phyloP scores from a whole-genome alignment of 805 yeast genomes.

The Candida khao-thaluensis region DNA sequence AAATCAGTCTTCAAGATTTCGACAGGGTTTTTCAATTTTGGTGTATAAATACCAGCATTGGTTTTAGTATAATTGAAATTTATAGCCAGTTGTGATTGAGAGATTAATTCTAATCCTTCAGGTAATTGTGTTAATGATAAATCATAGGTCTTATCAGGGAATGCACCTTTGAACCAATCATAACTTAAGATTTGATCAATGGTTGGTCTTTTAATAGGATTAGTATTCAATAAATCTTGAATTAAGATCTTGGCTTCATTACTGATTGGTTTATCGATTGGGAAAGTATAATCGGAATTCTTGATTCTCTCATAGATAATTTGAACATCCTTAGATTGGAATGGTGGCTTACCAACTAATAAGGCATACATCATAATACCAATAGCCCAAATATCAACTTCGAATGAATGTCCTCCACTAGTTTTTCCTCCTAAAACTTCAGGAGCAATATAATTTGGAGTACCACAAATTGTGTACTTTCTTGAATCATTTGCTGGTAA shows the following conservation, averaged over 20 bases:
- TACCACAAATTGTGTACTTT: conserved; percentile 94
- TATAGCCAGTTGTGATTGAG: conserved; percentile 58
- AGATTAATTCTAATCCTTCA: conserved; percentile 49
- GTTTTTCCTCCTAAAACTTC: conserved; percentile 89
- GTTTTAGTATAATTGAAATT: conserved; percentile 69
- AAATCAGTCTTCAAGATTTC: conserved; percentile 68
- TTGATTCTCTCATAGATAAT: conserved; percentile 91
- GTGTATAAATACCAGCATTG: conserved; percentile 59
- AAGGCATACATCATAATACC: conserved; percentile 96
- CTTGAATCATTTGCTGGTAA: conserved; percentile 66
- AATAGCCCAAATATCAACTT: conserved; percentile 96
- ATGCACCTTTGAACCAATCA: conserved; percentile 84
- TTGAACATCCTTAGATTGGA: conserved; percentile 93
- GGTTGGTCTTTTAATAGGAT: conserved; percentile 80
- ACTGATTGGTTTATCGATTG: conserved; percentile 65
- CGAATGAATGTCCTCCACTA: conserved; percentile 91
- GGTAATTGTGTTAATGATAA: conserved; percentile 66
- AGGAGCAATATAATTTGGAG: conserved; percentile 98
- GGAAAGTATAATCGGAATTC: conserved; percentile 75
- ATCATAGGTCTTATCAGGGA: conserved; percentile 69
- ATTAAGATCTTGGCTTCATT: conserved; percentile 73
- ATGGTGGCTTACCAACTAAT: conserved; percentile 93
- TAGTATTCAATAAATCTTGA: conserved; percentile 66
- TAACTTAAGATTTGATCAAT: conserved; percentile 76
- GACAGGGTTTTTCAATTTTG: conserved; percentile 58